These are phyloP conservation scores for Mikania micrantha DNA, from an alignment of 129 eudicot genomes.

Conservation along the genomic window DNA sequence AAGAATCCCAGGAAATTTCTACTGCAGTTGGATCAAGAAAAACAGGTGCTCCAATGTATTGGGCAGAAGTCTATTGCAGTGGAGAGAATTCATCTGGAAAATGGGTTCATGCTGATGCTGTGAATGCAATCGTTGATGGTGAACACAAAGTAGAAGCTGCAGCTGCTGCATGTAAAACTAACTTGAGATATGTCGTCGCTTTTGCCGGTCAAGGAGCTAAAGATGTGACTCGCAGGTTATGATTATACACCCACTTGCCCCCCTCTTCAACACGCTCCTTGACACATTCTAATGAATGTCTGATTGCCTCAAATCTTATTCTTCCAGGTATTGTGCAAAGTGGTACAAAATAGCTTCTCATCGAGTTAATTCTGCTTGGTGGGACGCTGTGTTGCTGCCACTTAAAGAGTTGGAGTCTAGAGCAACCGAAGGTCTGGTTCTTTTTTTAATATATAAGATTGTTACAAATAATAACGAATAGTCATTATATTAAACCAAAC, in stretches of 20 bases:
- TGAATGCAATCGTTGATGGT: conserved; percentile 74
- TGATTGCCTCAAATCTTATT: not conserved
- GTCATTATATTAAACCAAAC: not conserved
- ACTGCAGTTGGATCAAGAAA: conserved; percentile 80
- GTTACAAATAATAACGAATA: conserved; percentile 1
- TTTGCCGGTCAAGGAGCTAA: conserved; percentile 93
- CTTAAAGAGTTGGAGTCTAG: conserved; percentile 63
- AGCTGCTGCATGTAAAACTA: conserved; percentile 77
- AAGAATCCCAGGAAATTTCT: conserved; percentile 52
- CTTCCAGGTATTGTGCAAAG: conserved; percentile 74
- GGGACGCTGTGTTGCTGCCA: conserved; percentile 81
- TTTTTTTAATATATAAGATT: conserved; percentile 19
- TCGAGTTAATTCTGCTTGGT: conserved; percentile 69
- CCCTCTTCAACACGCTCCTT: not conserved
- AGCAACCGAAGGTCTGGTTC: conserved; percentile 46
- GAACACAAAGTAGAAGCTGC: conserved; percentile 90
- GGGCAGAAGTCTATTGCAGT: conserved; percentile 83
- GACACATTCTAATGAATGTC: not conserved
- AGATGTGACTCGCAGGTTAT: conserved; percentile 95
- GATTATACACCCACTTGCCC: not conserved
- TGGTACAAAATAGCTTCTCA: conserved; percentile 91
- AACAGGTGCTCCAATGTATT: conserved; percentile 80
- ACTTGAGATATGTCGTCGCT: conserved; percentile 89
- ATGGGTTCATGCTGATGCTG: conserved; percentile 94
- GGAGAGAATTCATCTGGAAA: conserved; percentile 79